A percentile compares a stretch with the other conserved stretches of the same genome.
Conservation (phyloP, 352 stramenopile genomes). For the Pythium brassicae region DNA sequence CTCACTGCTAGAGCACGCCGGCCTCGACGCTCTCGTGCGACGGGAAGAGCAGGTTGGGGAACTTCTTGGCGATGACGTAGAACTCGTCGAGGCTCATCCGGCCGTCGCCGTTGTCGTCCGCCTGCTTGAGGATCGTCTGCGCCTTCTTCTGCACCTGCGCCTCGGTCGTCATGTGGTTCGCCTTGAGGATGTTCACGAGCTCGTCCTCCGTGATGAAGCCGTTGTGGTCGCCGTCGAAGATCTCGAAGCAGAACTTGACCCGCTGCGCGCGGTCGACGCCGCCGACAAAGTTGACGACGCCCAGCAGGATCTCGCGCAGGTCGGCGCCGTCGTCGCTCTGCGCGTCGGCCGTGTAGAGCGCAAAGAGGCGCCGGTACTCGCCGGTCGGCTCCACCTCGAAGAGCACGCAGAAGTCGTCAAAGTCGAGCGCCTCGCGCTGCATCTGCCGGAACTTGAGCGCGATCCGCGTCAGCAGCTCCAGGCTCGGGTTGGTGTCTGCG, state of each 20-base stretch:
- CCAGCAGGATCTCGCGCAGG: slow-evolving; percentile 88
- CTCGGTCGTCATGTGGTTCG: slow-evolving; percentile 82
- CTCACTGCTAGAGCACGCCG: slow-evolving; percentile 2
- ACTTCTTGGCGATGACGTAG: slow-evolving; percentile 83
- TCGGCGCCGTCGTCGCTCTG: slow-evolving; percentile 74
- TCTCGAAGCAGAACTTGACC: slow-evolving; percentile 92
- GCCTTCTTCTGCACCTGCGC: slow-evolving; percentile 83
- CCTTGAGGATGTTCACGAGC: slow-evolving; percentile 89
- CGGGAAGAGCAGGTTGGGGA: slow-evolving; percentile 89
- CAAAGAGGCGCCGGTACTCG: slow-evolving; percentile 87
- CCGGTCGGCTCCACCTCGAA: slow-evolving; percentile 86
- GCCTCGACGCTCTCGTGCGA: slow-evolving; percentile 27
- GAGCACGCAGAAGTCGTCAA: slow-evolving; percentile 79
- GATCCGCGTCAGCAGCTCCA: slow-evolving; percentile 58
- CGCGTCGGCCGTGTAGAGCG: slow-evolving; percentile 69
- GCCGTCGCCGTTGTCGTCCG: slow-evolving; percentile 72
- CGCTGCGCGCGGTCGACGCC: slow-evolving; percentile 69
- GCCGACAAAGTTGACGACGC: slow-evolving; percentile 88
- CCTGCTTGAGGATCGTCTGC: slow-evolving; percentile 79
- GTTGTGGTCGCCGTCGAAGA: slow-evolving; percentile 93
- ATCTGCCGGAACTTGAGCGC: slow-evolving; percentile 54
- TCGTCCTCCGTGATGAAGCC: slow-evolving; percentile 88
- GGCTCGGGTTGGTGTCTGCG: slow-evolving; percentile 54
- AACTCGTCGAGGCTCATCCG: slow-evolving; percentile 86
- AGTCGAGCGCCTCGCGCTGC: slow-evolving; percentile 51